phyloP scores from a whole-genome alignment of 768 basidiomycete species.

The Leucocoprinus leucothites region DNA sequence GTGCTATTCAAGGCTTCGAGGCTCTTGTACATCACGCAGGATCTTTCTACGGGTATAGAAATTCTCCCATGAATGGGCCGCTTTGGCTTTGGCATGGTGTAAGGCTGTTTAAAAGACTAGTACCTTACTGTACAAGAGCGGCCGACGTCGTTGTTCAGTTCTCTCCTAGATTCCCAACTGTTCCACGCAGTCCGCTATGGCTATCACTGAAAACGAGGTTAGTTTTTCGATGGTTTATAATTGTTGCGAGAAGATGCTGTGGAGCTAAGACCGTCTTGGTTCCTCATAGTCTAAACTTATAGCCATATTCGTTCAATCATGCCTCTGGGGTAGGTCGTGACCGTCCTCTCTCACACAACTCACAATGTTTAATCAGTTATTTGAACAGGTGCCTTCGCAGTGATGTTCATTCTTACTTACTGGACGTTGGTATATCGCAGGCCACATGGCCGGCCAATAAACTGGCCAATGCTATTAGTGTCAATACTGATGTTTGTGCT shows the following conservation, averaged over 20 bases:
- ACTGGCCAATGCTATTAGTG: constrained; percentile 28
- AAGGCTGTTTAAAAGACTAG: no score
- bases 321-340: constrained; percentile 21
- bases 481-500: constrained; percentile 30
- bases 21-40: no score
- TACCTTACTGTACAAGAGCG: background rate
- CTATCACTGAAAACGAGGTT: constrained; percentile 15
- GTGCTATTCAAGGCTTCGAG: constrained; percentile 2
- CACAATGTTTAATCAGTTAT: no score
- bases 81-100: no score
- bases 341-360: background rate
- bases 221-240: background rate
- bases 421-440: constrained; percentile 27
- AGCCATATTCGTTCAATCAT: constrained; percentile 24
- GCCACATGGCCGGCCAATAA: constrained; percentile 21
- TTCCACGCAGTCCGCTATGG: constrained; percentile 5
- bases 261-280: background rate
- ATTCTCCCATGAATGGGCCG: no score
- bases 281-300: constrained; percentile 20
- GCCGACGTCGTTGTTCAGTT: no score
- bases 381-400: constrained; percentile 23
- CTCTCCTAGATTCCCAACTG: no score
- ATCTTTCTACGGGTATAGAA: no score
- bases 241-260: background rate
- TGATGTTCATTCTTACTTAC: constrained; percentile 26